Base-by-base conservation (phyloP, 2,329 filamentous ascomycete species). In the Fusarium dlaminii region DNA sequence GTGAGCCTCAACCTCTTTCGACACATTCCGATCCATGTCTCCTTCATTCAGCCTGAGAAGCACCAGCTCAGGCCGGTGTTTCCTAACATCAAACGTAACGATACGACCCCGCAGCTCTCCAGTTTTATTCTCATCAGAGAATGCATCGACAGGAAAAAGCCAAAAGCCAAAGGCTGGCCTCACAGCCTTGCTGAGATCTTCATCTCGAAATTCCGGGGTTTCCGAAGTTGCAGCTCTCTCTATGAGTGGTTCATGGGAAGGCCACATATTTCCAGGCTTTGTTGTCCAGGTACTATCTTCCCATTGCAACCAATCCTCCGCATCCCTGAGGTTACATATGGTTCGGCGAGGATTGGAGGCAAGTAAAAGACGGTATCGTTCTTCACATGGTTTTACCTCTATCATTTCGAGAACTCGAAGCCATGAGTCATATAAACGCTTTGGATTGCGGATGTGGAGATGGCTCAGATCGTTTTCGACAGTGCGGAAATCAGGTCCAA, bases 251-350 rank as follows among this genome's bases (percentile, higher is more conserved):
- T 8, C 49, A 15, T 20, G 7, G 4, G 5, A 27, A 52, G 49
- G 1, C 30, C 30, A 6, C 8, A 0, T 8, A 22, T 18, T 22
- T 12, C 9, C 18, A 22, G 10, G 8, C 9, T n/a, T 20, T 17
- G 5, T 5, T 22, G 1, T 13, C 48, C 36, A 29, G 13, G 6
- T n/a, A 5, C 8, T 17, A 0, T 29, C 15, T 17, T 56, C 29
- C 15, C 22, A 36, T 3, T 24, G 6, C 2, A 61, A n/a, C 37
- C 58, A 43, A 22, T 30, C 17, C 3, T 17, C 4, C 3, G 48
- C n/a, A 20, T 36, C 48, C 3, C 4, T 12, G 7, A 14, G 12
- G 14, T 34, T 20, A 6, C 34, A 30, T 8, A 56, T 36, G 0
- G 5, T 4, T 6, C 9, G 4, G 10, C 11, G 6, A 5, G 37